phyloP scores from a whole-genome alignment of 1,139 yeast genomes.

The Candida mesenterica region DNA sequence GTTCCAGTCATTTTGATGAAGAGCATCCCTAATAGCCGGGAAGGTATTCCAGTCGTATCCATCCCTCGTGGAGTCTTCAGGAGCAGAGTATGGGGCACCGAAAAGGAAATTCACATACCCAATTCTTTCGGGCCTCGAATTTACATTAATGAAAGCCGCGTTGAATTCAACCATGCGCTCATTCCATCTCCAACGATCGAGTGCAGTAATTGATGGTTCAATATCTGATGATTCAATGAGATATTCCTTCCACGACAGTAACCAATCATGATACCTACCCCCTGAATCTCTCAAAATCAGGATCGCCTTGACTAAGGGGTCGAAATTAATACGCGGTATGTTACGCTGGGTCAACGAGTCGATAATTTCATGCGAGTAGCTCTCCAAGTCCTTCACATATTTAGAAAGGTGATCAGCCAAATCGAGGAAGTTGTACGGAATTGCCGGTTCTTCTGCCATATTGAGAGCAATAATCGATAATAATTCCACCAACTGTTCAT shows the following conservation, averaged over 20 bases:
- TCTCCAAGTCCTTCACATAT: constrained; percentile 50
- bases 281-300: constrained; percentile 24
- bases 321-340: constrained; percentile 25
- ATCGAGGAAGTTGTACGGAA: constrained; percentile 63
- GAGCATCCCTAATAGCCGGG: constrained; percentile 71
- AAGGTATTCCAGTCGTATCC: constrained; percentile 62
- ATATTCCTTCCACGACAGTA: constrained; percentile 52
- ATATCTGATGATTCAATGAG: constrained; percentile 35
- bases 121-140: constrained; percentile 44
- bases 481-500: constrained; percentile 56
- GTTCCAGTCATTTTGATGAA: constrained; percentile 48
- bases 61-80: constrained; percentile 24
- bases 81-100: constrained; percentile 69
- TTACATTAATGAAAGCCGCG: constrained; percentile 40
- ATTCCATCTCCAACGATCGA: constrained; percentile 81
- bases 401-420: constrained; percentile 46
- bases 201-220: constrained; percentile 70
- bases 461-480: constrained; percentile 53
- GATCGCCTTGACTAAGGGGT: constrained; percentile 25
- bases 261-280: constrained; percentile 41
- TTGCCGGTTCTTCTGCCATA: constrained; percentile 68
- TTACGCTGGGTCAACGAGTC: constrained; percentile 17
- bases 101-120: constrained; percentile 70
- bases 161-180: constrained; percentile 59
- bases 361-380: constrained; percentile 30